A percentile compares a stretch with the other conserved stretches of the same genome.
These are phyloP conservation scores for Ganoderma boninense DNA, from an alignment of 1,284 basidiomycete genomes.

Conservation along the genomic window DNA sequence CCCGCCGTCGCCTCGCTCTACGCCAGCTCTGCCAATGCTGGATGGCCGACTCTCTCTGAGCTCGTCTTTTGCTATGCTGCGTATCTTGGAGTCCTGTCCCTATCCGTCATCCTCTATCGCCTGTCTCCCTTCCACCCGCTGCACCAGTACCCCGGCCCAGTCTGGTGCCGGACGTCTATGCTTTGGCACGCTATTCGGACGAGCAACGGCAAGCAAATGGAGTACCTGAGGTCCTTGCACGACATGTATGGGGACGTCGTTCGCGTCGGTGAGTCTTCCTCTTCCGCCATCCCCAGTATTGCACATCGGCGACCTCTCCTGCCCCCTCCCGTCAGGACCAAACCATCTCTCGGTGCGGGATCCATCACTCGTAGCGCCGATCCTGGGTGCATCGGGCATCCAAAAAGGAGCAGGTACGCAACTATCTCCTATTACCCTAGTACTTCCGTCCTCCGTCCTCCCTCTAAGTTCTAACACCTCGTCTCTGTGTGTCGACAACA, in stretches of 20 bases:
- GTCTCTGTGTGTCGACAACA: no score
- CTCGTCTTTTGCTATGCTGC: not conserved
- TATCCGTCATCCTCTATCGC: not conserved
- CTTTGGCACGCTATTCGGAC: not conserved
- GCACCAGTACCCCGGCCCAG: not conserved
- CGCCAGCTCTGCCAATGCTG: not conserved
- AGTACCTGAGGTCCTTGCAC: not conserved
- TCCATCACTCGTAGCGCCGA: not conserved
- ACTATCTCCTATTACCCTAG: no score
- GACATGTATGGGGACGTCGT: not conserved
- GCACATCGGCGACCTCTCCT: no score
- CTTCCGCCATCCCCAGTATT: no score
- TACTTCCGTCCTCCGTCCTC: no score
- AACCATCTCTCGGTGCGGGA: constrained; percentile 11
- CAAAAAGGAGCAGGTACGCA: constrained; percentile 11
- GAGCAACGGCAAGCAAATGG: not conserved
- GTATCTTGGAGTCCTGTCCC: not conserved
- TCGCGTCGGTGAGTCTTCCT: constrained; percentile 1
- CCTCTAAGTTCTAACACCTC: no score
- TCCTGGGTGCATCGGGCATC: constrained; percentile 13
- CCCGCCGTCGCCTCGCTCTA: not conserved
- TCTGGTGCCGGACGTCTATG: not conserved
- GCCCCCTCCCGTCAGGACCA: not conserved
- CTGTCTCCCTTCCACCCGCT: not conserved
- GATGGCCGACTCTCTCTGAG: not conserved